Evolutionary conservation across 2,329 filamentous ascomycete species (phyloP), one percentile per base, ranked within the genome.

Genomic region (Paraphaeosphaeria minitans): DNA sequence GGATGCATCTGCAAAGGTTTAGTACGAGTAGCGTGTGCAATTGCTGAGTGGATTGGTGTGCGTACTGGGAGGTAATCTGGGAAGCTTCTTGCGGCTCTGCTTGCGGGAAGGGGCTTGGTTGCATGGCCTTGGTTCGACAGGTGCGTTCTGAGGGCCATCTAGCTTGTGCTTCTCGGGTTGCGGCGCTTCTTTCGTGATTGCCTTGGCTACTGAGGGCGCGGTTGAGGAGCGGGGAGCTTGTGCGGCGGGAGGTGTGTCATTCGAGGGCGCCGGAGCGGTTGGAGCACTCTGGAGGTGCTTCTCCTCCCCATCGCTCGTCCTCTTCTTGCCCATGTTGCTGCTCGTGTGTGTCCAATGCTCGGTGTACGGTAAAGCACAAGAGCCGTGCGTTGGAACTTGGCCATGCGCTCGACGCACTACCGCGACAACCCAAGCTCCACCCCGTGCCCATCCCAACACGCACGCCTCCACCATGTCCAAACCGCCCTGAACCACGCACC

Each of bases 1-100:
- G 58, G 74, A 78, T 14, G 80, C 78, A 63, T 83, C 82, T 82
- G 58, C 19, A 13, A 43, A 48, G 10, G 24, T 59, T 57, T 61
- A 61, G 53, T 35, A 35, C 24, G 41, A 10, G 45, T 19, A 7
- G 33, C 9, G 43, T 24, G 12, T 48, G 56, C 41, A 37, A 16
- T 42, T 19, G 24, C n/a, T 49, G 31, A 39, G 33, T 21, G 47
- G 27, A 22, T 45, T 22, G 27, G 46, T 61, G 56, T 63, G 46
- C 63, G 56, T 64, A 74, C 72, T 64, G 19, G 55, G 33, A 47
- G 73, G 71, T 19, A 73, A 65, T 54, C 57, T 61, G 9, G 60
- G 60, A 21, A 62, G 53, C 49, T 71, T 69, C 53, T 61, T 54
- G 10, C 37, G 52, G 14, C 46, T 56, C 55, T 53, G 12, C 41